These are phyloP conservation scores for Pythium biforme DNA, from an alignment of 352 stramenopile species.

Conservation along the genomic window DNA sequence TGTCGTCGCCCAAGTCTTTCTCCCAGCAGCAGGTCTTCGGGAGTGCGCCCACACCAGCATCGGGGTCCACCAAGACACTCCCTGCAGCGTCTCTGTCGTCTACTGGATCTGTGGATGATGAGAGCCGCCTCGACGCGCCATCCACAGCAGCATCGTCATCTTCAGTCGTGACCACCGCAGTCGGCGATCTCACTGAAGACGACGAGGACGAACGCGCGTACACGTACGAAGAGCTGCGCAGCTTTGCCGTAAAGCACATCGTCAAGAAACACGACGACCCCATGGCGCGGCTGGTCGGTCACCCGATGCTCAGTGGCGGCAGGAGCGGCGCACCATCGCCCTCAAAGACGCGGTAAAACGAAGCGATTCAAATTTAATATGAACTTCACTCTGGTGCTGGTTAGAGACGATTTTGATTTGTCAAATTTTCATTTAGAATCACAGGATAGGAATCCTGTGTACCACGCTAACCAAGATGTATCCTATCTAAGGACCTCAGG, in stretches of 20 bases:
- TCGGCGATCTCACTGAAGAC: constrained; percentile 34
- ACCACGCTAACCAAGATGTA: no score
- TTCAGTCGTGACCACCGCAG: no score
- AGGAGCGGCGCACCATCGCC: no score
- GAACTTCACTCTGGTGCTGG: no score
- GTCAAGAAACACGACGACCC: constrained; percentile 29
- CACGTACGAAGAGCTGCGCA: constrained; percentile 71
- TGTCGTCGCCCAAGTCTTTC: constrained; percentile 40
- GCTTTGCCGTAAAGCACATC: constrained; percentile 57
- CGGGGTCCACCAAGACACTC: not conserved
- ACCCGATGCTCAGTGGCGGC: not conserved
- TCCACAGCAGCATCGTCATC: not conserved
- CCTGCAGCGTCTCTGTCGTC: constrained; percentile 3
- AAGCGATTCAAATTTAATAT: no score
- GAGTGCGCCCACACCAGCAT: not conserved
- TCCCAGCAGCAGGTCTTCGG: constrained; percentile 45
- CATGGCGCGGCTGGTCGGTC: not conserved
- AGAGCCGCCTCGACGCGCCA: not conserved
- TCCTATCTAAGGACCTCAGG: no score
- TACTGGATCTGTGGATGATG: not conserved
- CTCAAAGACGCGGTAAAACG: not conserved
- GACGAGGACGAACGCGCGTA: constrained; percentile 70
- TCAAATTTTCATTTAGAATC: no score
- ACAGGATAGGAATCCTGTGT: no score
- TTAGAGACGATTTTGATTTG: no score